phyloP scores from a whole-genome alignment of 176 grass and related monocot genomes.

The Oryza coarctata region DNA sequence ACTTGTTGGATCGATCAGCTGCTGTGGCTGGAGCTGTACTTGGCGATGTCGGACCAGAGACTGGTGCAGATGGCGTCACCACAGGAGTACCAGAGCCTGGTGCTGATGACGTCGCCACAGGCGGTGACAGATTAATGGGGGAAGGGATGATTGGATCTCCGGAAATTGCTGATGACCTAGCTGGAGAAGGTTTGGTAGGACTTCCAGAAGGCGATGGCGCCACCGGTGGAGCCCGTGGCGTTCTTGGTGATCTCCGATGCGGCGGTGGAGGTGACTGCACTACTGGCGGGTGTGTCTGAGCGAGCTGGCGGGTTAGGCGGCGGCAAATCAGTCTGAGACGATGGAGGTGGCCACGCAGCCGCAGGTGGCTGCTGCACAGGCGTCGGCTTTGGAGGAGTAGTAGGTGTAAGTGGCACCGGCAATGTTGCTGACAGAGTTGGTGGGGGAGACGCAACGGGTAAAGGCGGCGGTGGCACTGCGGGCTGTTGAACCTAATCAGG shows the following conservation, averaged over 20 bases:
- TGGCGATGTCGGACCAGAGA: background rate
- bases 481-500: too few species aligned
- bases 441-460: slow-evolving; percentile 23
- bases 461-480: slow-evolving; percentile 20
- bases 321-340: slow-evolving; percentile 21
- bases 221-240: slow-evolving; percentile 24
- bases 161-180: slow-evolving; percentile 39
- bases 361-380: slow-evolving; percentile 28
- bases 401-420: slow-evolving; percentile 27
- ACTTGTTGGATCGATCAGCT: slow-evolving; percentile 24
- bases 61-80: background rate
- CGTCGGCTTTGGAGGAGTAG: slow-evolving; percentile 31
- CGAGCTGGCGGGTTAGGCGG: slow-evolving; percentile 39
- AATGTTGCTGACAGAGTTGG: slow-evolving; percentile 32
- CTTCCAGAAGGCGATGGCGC: slow-evolving; percentile 38
- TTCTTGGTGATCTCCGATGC: slow-evolving; percentile 10
- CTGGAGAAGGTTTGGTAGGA: slow-evolving; percentile 35
- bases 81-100: slow-evolving; percentile 7
- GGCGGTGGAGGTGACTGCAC: slow-evolving; percentile 43
- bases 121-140: slow-evolving; percentile 15
- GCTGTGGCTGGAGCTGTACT: background rate
- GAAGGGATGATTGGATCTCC: slow-evolving; percentile 32
- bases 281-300: slow-evolving; percentile 25
- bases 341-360: slow-evolving; percentile 26
- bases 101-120: background rate